Conservation (phyloP, 2,329 filamentous ascomycete species). For the Botrytis byssoidea region DNA sequence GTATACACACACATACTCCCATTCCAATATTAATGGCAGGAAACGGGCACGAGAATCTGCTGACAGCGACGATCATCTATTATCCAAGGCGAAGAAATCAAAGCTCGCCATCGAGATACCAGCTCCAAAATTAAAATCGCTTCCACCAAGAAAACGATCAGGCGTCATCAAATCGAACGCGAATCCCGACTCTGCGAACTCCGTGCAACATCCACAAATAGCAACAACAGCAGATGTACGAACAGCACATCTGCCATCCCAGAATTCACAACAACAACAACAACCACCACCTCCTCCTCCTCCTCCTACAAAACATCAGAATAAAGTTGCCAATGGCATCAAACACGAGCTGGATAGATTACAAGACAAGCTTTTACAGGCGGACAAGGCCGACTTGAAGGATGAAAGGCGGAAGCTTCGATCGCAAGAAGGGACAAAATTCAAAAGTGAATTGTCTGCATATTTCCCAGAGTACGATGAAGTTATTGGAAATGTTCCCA, state of each 20-base stretch:
- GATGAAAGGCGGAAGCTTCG: slow-evolving; percentile 75
- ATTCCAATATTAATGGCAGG: slow-evolving; percentile 42
- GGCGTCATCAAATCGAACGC: slow-evolving; percentile 31
- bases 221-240: slow-evolving; percentile 23
- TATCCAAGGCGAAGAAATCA: slow-evolving; percentile 48
- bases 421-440: slow-evolving; percentile 79
- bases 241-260: slow-evolving; percentile 24
- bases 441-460: slow-evolving; percentile 85
- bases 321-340: slow-evolving; percentile 61
- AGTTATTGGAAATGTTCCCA: slow-evolving; percentile 77
- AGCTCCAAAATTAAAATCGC: slow-evolving; percentile 33
- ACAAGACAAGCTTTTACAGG: slow-evolving; percentile 50
- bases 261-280: slow-evolving; percentile 21
- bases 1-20: slow-evolving; percentile 11
- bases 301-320: slow-evolving; percentile 49
- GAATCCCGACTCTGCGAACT: slow-evolving; percentile 28
- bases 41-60: slow-evolving; percentile 50
- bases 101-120: slow-evolving; percentile 55
- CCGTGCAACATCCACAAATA: slow-evolving; percentile 23
- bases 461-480: slow-evolving; percentile 97
- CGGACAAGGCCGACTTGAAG: slow-evolving; percentile 44
- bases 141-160: slow-evolving; percentile 26
- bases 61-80: slow-evolving; percentile 47
- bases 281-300: slow-evolving; percentile 26
- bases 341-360: slow-evolving; percentile 59